Percentiles rank a stretch among this genome's conserved stretches.
Evolutionary conservation across 2,329 filamentous ascomycete species (phyloP).

Genomic region (Botrytis elliptica): DNA sequence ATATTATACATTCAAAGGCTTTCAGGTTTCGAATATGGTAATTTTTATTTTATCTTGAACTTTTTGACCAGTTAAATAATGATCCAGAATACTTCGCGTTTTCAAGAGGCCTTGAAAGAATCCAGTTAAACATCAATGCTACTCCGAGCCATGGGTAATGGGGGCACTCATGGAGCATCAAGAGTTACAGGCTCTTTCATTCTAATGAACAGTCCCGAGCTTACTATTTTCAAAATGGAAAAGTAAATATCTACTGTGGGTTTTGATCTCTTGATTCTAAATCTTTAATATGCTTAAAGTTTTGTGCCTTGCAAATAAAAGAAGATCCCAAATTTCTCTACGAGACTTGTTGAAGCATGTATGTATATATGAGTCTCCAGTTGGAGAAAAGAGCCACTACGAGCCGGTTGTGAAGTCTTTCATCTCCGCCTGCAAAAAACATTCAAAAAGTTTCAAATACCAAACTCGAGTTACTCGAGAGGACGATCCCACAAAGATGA

Average conservation of each 20-base stretch:
- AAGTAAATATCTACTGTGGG: neutral
- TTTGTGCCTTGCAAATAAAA: neutral
- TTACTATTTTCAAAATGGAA: too few species aligned
- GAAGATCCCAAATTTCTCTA: neutral
- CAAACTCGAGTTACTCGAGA: neutral
- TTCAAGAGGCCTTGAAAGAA: neutral
- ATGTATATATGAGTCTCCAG: neutral
- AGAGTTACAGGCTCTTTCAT: too few species aligned
- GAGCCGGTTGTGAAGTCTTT: neutral
- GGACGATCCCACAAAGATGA: too few species aligned
- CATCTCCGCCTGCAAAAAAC: too few species aligned
- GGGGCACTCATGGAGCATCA: neutral
- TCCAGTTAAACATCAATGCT: neutral
- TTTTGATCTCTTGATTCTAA: neutral
- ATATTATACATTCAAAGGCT: neutral
- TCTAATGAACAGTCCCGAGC: too few species aligned
- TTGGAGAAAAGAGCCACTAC: neutral
- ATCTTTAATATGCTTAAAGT: neutral
- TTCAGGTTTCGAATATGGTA: too few species aligned
- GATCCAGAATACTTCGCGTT: accelerated
- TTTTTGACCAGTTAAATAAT: neutral
- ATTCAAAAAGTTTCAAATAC: neutral
- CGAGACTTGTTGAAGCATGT: neutral
- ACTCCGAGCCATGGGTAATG: neutral
- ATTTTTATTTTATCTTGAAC: neutral